Conservation (phyloP, 768 basidiomycete genomes). For the Kwoniella sp. region DNA sequence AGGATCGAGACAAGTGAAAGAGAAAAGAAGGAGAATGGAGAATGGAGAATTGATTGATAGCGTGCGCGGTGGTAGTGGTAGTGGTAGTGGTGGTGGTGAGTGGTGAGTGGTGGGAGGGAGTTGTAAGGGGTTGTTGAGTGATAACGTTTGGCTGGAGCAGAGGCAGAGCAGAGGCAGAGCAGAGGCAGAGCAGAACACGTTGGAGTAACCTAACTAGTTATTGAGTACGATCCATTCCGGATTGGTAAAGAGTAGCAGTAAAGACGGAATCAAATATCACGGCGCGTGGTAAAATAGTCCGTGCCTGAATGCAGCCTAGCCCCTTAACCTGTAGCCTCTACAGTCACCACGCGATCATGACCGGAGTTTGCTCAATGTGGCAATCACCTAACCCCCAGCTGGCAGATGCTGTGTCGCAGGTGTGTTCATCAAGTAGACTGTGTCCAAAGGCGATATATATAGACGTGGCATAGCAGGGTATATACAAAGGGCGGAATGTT, state of each 20-base stretch:
- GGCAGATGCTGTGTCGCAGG: too few relatives aligned
- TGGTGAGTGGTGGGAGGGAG: not conserved
- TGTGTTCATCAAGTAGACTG: too few relatives aligned
- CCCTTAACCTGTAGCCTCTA: too few relatives aligned
- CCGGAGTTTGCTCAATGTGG: too few relatives aligned
- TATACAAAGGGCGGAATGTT: not conserved
- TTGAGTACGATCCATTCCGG: too few relatives aligned
- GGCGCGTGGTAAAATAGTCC: too few relatives aligned
- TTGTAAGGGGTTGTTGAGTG: not conserved
- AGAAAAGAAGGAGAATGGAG: not conserved
- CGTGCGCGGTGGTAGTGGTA: not conserved
- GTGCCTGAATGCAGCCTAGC: not conserved
- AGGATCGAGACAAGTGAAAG: not conserved
- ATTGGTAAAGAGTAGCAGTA: not conserved
- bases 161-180: too few relatives aligned
- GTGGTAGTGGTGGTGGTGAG: conserved; percentile 1
- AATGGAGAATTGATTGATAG: conserved; percentile 1
- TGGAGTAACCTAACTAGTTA: not conserved
- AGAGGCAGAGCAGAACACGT: not conserved
- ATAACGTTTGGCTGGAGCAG: not conserved
- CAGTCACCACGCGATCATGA: conserved; percentile 3
- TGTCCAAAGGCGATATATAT: not conserved
- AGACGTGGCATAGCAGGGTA: not conserved
- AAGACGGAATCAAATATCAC: not conserved
- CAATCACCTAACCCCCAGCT: too few relatives aligned